Base-by-base conservation (phyloP, 306 rosid genomes). In the Neltuma alba region DNA sequence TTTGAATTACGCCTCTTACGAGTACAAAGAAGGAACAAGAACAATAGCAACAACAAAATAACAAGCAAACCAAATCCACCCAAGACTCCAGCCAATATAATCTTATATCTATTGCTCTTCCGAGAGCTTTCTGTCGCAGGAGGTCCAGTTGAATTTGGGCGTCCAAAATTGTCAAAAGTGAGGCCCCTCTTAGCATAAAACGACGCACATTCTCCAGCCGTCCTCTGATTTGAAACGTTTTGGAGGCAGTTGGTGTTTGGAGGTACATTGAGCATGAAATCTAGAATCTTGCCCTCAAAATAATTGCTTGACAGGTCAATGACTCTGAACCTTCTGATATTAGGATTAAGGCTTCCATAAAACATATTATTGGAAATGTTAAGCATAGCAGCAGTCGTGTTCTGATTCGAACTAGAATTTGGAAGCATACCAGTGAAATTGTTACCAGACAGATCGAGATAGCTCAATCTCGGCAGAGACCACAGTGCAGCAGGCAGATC, bases 241-340 rank as follows among this genome's bases (percentile, higher is more conserved):
- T 78, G 98, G 54, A 95, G 92, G 83, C 99, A 95, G 65, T 95
- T 95, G 20, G 69, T 76, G 41, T 68, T 84, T 7, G 87, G 78
- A 72, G 96, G 88, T 44, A 70, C 80, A 80, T 93, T 87, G 28
- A n/a, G 76, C 66, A 76, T 83, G 76, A 69, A 83, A 63, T 81
- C 84, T 63, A 89, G 85, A 82, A 93, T 80, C 58, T 50, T 79
- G n/a, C 99, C 97, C 85, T 95, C 90, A 64, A 93, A 95, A 79
- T 89, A 95, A 83, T 95, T 95, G 81, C 77, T 86, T 4, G 93
- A 83, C 72, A 95, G 79, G 89, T 95, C 97, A 28, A 90, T 62
- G 14, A 74, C 83, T 71, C 80, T 67, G 77, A 90, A 92, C 85
- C 87, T 83, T 81, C 81, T 74, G 33, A 93, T 89, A 6, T 73